phyloP scores from a whole-genome alignment of 371 early-diverging fungal genomes.

The Rhizopus arrhizus region DNA sequence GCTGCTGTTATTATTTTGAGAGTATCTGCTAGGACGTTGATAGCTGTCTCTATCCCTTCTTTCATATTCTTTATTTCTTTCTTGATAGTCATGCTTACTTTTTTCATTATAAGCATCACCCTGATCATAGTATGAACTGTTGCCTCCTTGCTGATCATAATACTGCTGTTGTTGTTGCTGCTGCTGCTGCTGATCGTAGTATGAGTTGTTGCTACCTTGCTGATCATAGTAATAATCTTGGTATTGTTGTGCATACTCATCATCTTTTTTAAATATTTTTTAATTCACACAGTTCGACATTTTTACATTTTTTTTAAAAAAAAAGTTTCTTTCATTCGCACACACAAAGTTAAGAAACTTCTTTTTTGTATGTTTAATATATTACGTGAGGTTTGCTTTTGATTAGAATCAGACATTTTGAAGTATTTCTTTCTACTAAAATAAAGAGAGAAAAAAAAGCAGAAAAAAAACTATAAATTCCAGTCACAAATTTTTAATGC shows the following conservation, averaged over 20 bases:
- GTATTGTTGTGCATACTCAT: slow-evolving; percentile 1
- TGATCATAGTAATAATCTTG: not conserved
- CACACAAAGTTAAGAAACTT: not conserved
- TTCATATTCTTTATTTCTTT: not conserved
- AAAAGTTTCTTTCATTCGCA: too few relatives aligned
- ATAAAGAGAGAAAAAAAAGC: too few relatives aligned
- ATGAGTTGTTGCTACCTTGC: not conserved
- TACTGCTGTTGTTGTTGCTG: not conserved
- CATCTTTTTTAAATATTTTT: slow-evolving; percentile 1
- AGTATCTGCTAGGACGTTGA: not conserved
- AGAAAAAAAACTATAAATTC: too few relatives aligned
- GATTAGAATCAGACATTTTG: slow-evolving; percentile 1
- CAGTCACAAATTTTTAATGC: too few relatives aligned
- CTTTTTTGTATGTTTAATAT: not conserved
- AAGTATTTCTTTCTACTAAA: too few relatives aligned
- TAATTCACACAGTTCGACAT: not conserved
- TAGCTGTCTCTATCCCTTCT: not conserved
- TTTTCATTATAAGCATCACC: not conserved
- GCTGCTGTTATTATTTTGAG: not conserved
- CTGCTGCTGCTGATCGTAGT: not conserved
- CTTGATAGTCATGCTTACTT: not conserved
- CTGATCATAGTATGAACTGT: not conserved
- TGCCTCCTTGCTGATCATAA: not conserved
- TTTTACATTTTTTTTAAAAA: not conserved
- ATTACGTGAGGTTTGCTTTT: not conserved